Percentiles rank a stretch among this genome's conserved stretches.
phyloP scores from a whole-genome alignment of 441 rosid species.

The Syzygium malaccense region DNA sequence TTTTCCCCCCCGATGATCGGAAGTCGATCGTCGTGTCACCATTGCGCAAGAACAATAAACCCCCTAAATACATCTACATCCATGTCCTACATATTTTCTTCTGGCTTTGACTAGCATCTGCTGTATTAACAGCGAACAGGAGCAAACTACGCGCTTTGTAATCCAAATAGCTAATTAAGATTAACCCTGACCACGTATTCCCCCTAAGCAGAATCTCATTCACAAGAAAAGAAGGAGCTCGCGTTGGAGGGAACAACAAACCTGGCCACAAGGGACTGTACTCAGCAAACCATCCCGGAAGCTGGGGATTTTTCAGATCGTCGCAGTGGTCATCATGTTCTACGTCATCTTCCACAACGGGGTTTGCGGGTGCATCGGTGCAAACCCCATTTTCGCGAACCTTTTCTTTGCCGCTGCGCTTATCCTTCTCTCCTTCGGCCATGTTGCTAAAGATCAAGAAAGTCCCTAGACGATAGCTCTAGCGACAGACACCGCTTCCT shows the following conservation, averaged over 20 bases:
- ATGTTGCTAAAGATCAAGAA: background rate
- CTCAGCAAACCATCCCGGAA: conserved; percentile 38
- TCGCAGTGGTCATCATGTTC: rapidly evolving
- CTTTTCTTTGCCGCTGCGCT: background rate
- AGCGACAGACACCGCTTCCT: background rate
- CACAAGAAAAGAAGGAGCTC: background rate
- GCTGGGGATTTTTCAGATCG: background rate
- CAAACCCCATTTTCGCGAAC: background rate
- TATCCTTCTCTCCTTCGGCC: background rate
- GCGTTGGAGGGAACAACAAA: background rate
- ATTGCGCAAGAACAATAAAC: background rate
- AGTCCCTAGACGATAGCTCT: background rate
- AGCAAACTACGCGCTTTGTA: background rate
- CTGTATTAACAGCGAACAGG: background rate
- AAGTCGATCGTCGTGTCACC: background rate
- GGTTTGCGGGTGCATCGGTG: background rate
- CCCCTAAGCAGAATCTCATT: background rate
- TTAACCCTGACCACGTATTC: background rate
- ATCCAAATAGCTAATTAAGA: background rate
- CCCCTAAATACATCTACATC: background rate
- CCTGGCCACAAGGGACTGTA: conserved; percentile 34
- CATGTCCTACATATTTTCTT: background rate
- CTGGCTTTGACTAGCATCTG: background rate
- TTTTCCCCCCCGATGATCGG: background rate
- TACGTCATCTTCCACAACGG: background rate